Evolutionary conservation across 2,329 filamentous ascomycete genomes (phyloP).

Genomic region (Diatrype stigma): DNA sequence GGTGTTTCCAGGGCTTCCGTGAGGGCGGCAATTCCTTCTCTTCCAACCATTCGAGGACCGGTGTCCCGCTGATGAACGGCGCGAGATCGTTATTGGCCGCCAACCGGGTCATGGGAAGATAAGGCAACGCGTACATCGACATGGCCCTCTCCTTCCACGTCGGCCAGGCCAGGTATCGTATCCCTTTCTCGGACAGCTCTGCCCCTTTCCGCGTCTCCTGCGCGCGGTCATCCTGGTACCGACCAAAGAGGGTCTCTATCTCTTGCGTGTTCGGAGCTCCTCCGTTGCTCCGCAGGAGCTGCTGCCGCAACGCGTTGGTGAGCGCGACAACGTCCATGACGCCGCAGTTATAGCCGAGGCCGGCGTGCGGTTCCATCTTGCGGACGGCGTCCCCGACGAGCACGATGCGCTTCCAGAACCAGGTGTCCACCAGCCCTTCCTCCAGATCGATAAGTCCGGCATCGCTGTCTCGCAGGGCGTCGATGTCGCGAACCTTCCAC

Average conservation of each 20-base stretch:
- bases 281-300: conserved; percentile 6
- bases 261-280: conserved; percentile 10
- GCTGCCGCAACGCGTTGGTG: conserved; percentile 20
- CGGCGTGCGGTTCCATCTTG: conserved; percentile 31
- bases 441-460: conserved; percentile 27
- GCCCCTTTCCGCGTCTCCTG: conserved; percentile 16
- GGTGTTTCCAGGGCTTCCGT: too few species aligned
- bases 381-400: conserved; percentile 32
- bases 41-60: conserved; percentile 21
- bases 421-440: conserved; percentile 29
- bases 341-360: conserved; percentile 29
- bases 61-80: conserved; percentile 10
- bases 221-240: conserved; percentile 18
- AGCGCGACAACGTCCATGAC: conserved; percentile 24
- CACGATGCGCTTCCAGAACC: conserved; percentile 27
- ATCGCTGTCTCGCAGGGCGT: conserved; percentile 8
- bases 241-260: conserved; percentile 16
- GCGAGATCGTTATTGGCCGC: conserved; percentile 8
- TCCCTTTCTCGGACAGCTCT: conserved; percentile 11
- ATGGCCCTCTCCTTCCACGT: conserved; percentile 14
- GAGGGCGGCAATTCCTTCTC: conserved; percentile 1
- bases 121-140: conserved; percentile 9
- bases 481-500: conserved; percentile 22
- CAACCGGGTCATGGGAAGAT: conserved; percentile 5
- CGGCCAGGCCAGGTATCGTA: conserved; percentile 15